Conservation (phyloP, 768 basidiomycete species). For the Leccinum broughii region DNA sequence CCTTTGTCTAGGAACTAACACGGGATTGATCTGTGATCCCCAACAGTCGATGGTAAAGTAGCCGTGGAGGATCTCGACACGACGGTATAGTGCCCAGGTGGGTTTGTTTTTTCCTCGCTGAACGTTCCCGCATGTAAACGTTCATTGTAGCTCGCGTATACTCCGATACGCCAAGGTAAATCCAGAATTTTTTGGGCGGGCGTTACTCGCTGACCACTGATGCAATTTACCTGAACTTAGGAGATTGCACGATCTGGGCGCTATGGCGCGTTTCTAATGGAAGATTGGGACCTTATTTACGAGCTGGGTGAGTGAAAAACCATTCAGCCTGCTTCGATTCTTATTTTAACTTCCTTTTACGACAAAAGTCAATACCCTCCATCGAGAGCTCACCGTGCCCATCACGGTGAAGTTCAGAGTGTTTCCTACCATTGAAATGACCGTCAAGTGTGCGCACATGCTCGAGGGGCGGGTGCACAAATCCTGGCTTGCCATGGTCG, state of each 20-base stretch:
- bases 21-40: background rate
- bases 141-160: constrained; percentile 69
- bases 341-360: background rate
- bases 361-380: constrained; percentile 75
- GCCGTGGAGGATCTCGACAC: constrained; percentile 88
- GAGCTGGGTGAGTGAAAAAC: constrained; percentile 58
- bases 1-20: background rate
- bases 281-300: constrained; percentile 91
- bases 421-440: constrained; percentile 81
- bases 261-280: constrained; percentile 91
- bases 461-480: constrained; percentile 94
- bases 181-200: too few species aligned
- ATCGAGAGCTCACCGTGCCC: constrained; percentile 81
- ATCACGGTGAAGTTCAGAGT: constrained; percentile 97
- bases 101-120: constrained; percentile 1
- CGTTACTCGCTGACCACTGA: constrained; percentile 40
- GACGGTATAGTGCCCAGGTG: constrained; percentile 82
- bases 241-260: constrained; percentile 86
- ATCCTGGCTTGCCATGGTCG: constrained; percentile 94
- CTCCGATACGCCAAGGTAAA: constrained; percentile 27
- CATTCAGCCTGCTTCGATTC: background rate
- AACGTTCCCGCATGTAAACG: background rate
- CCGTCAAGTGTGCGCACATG: constrained; percentile 94
- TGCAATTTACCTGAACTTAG: constrained; percentile 93
- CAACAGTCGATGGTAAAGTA: constrained; percentile 33